Conservation (phyloP, 768 basidiomycete species). For the Podaxis sp. region DNA sequence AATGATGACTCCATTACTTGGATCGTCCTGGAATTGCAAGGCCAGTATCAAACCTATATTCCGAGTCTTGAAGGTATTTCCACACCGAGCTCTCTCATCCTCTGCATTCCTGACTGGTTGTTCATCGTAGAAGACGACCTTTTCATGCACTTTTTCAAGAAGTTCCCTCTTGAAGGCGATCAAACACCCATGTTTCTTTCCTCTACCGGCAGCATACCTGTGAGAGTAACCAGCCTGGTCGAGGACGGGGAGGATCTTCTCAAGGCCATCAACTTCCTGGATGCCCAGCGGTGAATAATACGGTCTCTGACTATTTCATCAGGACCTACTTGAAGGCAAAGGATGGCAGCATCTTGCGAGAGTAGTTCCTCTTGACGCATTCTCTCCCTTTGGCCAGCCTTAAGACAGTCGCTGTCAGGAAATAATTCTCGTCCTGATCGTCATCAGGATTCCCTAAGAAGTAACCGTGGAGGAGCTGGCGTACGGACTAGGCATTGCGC, state of each 20-base stretch:
- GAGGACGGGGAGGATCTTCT: conserved; percentile 65
- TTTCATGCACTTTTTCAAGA: conserved; percentile 43
- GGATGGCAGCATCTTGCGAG: conserved; percentile 67
- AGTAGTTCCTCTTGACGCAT: conserved; percentile 79
- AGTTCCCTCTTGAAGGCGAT: conserved; percentile 60
- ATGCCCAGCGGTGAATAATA: not conserved
- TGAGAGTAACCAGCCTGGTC: conserved; percentile 59
- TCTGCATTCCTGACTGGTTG: conserved; percentile 43
- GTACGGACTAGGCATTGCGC: conserved; percentile 78
- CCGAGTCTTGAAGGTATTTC: conserved; percentile 63
- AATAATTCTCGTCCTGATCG: conserved; percentile 71
- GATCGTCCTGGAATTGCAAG: conserved; percentile 39
- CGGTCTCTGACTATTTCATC: not conserved
- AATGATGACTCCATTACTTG: conserved; percentile 57
- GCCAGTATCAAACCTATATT: conserved; percentile 80
- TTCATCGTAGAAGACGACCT: conserved; percentile 66
- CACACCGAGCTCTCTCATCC: conserved; percentile 34
- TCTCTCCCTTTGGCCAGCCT: conserved; percentile 63
- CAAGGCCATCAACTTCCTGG: conserved; percentile 85
- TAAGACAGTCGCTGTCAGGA: conserved; percentile 81
- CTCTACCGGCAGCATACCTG: conserved; percentile 63
- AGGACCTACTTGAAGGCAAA: conserved; percentile 75
- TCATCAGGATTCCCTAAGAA: not conserved
- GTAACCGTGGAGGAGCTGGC: conserved; percentile 24
- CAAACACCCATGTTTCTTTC: conserved; percentile 84